Conservation (phyloP, 306 rosid species). For the Lupinus albus region DNA sequence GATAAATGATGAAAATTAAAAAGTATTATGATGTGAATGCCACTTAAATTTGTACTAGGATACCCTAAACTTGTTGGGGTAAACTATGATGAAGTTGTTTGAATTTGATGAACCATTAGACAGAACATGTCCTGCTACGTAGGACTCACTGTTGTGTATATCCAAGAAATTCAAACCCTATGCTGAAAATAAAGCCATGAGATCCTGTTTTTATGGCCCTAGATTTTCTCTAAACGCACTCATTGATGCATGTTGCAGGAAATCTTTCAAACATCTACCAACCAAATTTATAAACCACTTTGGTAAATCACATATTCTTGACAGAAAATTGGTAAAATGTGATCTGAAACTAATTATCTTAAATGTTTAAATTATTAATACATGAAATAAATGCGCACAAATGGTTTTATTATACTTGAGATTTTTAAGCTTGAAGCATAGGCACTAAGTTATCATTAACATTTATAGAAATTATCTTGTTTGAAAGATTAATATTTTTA, state of each 20-base stretch:
- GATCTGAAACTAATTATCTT: no score
- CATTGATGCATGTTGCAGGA: slow-evolving; percentile 45
- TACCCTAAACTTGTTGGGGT: slow-evolving; percentile 17
- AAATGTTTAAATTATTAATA: neutral
- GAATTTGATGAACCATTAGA: slow-evolving; percentile 37
- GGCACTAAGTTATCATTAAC: no score
- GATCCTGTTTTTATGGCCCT: slow-evolving; percentile 42
- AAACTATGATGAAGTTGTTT: slow-evolving; percentile 48
- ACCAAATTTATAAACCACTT: slow-evolving; percentile 27
- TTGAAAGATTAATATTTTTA: no score
- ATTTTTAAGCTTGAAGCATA: no score
- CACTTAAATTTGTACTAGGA: slow-evolving; percentile 18
- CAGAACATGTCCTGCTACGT: slow-evolving; percentile 43
- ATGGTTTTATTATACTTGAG: no score
- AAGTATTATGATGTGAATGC: slow-evolving; percentile 24
- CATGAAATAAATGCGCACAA: neutral
- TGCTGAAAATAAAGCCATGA: slow-evolving; percentile 35
- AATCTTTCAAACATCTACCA: slow-evolving; percentile 41
- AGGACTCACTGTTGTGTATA: slow-evolving; percentile 40
- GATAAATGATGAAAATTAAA: neutral
- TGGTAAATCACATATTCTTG: slow-evolving; percentile 24
- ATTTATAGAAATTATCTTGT: no score
- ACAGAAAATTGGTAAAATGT: slow-evolving; percentile 17
- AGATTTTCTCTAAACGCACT: slow-evolving; percentile 55
- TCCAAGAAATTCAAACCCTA: slow-evolving; percentile 45